phyloP scores from a whole-genome alignment of 176 grass and related monocot genomes.

The Oropetium thomaeum region DNA sequence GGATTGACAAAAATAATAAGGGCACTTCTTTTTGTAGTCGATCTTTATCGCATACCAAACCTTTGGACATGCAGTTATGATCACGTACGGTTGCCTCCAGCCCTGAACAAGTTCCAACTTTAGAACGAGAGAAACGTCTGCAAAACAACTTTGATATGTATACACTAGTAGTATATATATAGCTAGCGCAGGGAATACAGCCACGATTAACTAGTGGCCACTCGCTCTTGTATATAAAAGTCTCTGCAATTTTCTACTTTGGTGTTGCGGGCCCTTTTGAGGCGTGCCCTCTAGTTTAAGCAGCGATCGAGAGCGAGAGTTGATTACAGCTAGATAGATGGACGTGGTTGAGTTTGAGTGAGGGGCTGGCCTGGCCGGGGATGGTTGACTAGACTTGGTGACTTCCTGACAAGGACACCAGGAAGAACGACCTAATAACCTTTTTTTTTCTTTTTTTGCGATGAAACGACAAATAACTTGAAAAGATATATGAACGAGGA shows the following conservation, averaged over 20 bases:
- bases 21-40: too few species aligned
- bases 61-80: background rate
- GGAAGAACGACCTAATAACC: too few species aligned
- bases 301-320: background rate
- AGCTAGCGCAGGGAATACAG: background rate
- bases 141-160: background rate
- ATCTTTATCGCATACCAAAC: background rate
- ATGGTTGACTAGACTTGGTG: background rate
- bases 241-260: background rate
- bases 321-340: slow-evolving; percentile 30
- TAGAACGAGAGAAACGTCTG: background rate
- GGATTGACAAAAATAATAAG: too few species aligned
- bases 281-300: background rate
- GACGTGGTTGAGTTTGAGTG: too few species aligned
- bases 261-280: background rate
- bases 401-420: background rate
- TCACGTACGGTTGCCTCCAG: background rate
- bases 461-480: too few species aligned
- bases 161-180: too few species aligned
- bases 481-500: background rate
- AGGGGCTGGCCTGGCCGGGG: too few species aligned
- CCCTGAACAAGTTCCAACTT: background rate
- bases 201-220: background rate
- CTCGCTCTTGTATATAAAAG: background rate
- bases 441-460: too few species aligned